These are phyloP conservation scores for Podila verticillata DNA, from an alignment of 192 early-diverging fungal species.

Conservation along the genomic window DNA sequence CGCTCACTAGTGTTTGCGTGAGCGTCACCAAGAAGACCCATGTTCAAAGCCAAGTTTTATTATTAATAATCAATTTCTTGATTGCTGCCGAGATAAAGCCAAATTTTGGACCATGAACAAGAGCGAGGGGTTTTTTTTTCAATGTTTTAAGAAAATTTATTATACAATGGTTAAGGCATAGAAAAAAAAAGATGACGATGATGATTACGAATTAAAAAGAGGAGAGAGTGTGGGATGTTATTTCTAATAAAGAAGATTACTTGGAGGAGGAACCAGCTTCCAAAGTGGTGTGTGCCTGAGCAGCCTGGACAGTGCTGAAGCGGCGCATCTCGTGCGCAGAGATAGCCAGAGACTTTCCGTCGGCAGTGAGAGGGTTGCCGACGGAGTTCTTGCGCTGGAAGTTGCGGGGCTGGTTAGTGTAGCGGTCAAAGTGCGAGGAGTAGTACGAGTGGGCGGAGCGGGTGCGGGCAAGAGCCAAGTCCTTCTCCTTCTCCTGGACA, in stretches of 20 bases:
- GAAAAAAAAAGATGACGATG: neutral
- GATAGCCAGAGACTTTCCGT: slow-evolving; percentile 68
- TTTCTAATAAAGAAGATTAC: slow-evolving; percentile 9
- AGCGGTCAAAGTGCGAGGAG: slow-evolving; percentile 64
- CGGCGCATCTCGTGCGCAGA: slow-evolving; percentile 74
- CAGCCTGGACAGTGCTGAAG: slow-evolving; percentile 77
- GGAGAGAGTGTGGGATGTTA: neutral
- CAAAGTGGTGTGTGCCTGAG: slow-evolving; percentile 62
- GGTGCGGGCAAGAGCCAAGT: slow-evolving; percentile 64
- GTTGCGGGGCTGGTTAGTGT: slow-evolving; percentile 59
- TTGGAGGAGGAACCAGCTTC: slow-evolving; percentile 18
- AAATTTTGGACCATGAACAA: too few species aligned
- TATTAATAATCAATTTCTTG: too few species aligned
- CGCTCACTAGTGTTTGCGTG: too few species aligned
- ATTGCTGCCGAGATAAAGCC: too few species aligned
- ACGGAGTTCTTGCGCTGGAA: slow-evolving; percentile 54
- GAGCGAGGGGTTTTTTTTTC: neutral
- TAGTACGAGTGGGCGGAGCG: slow-evolving; percentile 73
- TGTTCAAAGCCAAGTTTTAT: too few species aligned
- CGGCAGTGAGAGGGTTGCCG: slow-evolving; percentile 48
- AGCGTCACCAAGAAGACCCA: too few species aligned
- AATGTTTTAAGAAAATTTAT: neutral
- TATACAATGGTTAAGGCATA: neutral
- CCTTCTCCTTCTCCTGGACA: slow-evolving; percentile 37
- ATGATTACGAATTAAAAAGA: neutral